Evolutionary conservation across 768 basidiomycete species (phyloP).

Genomic region (Lentinula sp.): DNA sequence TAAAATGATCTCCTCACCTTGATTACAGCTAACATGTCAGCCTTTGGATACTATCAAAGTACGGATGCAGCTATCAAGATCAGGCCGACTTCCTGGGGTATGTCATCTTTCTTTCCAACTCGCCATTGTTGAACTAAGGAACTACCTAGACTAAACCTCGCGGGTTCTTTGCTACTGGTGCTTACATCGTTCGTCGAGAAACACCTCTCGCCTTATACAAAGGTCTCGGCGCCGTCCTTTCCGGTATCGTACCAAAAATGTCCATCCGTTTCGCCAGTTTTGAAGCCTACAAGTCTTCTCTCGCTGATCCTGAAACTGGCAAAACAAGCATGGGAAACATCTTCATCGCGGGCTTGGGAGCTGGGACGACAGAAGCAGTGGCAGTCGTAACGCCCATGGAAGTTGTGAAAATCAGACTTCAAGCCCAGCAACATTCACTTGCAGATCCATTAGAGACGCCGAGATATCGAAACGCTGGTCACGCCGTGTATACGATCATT

Average conservation of each 20-base stretch:
- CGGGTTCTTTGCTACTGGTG: conserved; percentile 88
- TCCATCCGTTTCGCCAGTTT: conserved; percentile 98
- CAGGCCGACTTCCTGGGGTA: conserved; percentile 77
- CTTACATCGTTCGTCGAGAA: conserved; percentile 82
- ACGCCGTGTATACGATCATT: conserved; percentile 92
- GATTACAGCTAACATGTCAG: conserved; percentile 66
- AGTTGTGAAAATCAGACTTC: conserved; percentile 96
- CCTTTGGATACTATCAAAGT: conserved; percentile 99
- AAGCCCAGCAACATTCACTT: conserved; percentile 95
- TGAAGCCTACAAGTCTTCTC: conserved; percentile 84
- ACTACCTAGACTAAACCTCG: conserved; percentile 73
- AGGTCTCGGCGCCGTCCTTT: conserved; percentile 92
- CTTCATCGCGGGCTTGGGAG: conserved; percentile 94
- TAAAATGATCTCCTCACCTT: neutral
- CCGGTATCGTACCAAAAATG: conserved; percentile 99
- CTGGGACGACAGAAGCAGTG: conserved; percentile 94
- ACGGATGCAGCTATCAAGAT: conserved; percentile 96
- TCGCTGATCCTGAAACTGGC: conserved; percentile 73
- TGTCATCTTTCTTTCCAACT: conserved; percentile 24
- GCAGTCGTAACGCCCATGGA: conserved; percentile 98
- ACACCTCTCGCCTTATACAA: conserved; percentile 97
- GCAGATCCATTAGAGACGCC: conserved; percentile 93
- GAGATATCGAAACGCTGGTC: conserved; percentile 92
- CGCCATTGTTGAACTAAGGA: neutral
- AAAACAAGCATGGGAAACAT: conserved; percentile 74